Evolutionary conservation across 441 rosid genomes (phyloP).

Genomic region (Aleurites moluccanus): DNA sequence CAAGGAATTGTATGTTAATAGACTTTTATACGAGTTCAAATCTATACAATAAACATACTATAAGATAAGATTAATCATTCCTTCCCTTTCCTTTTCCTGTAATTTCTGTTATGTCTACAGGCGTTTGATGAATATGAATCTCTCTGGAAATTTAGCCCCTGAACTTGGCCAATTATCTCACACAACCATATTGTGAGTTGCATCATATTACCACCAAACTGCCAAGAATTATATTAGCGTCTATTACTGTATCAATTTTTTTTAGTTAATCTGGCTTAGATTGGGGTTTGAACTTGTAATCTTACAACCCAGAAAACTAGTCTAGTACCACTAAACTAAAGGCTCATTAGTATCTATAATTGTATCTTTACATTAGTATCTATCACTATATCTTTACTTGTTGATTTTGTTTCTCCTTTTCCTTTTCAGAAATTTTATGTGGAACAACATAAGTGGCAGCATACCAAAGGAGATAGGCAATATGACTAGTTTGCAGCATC

Average conservation of each 20-base stretch:
- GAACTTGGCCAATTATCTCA: conserved; percentile 59
- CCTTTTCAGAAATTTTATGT: conserved; percentile 72
- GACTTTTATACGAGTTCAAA: background rate
- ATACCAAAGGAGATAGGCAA: conserved; percentile 90
- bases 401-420: conserved; percentile 6
- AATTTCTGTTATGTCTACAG: conserved; percentile 36
- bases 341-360: no score
- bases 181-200: conserved; percentile 49
- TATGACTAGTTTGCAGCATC: conserved; percentile 52
- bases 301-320: no score
- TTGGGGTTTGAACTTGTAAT: no score
- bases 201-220: background rate
- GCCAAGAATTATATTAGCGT: background rate
- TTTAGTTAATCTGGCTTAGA: no score
- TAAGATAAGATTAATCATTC: background rate
- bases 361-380: no score
- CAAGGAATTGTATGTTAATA: conserved; percentile 48
- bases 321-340: no score
- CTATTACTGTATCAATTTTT: background rate
- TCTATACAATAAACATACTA: background rate
- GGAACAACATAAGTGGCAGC: conserved; percentile 68
- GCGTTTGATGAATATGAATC: conserved; percentile 61
- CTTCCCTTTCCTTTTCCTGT: background rate
- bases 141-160: conserved; percentile 68
- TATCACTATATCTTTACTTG: background rate